These are phyloP conservation scores for Anisodus tanguticus DNA, from an alignment of 257 asterid genomes.

Conservation along the genomic window DNA sequence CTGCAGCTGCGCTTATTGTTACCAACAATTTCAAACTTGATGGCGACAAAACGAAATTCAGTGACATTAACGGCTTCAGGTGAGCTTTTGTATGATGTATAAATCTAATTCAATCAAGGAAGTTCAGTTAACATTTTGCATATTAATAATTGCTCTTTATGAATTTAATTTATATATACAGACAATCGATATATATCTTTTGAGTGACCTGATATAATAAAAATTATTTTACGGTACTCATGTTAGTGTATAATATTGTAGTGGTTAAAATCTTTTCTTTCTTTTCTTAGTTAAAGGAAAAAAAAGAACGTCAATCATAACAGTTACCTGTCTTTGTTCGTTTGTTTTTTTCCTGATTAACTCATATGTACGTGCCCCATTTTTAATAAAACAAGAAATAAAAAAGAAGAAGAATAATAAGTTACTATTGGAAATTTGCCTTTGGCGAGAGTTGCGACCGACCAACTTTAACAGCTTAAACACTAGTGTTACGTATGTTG, in stretches of 20 bases:
- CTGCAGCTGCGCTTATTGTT: slow-evolving; percentile 50
- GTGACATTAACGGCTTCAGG: slow-evolving; percentile 59
- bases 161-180: too few species aligned
- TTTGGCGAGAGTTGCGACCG: too few species aligned
- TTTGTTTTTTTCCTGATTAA: background rate
- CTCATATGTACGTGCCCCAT: background rate
- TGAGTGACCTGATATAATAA: too few species aligned
- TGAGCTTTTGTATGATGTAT: slow-evolving; percentile 14
- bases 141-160: background rate
- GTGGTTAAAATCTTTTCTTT: too few species aligned
- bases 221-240: too few species aligned
- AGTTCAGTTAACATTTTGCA: background rate
- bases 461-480: too few species aligned
- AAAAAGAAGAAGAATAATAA: background rate
- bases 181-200: too few species aligned
- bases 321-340: background rate
- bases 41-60: slow-evolving; percentile 44
- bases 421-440: too few species aligned
- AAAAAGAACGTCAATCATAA: background rate
- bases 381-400: background rate
- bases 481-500: too few species aligned
- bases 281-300: background rate
- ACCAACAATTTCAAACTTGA: slow-evolving; percentile 47
- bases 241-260: too few species aligned
- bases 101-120: background rate